Evolutionary conservation across 2,329 filamentous ascomycete genomes (phyloP), one percentile per base, ranked within the genome.

Genomic region (Sporothrix pseudoabietina): DNA sequence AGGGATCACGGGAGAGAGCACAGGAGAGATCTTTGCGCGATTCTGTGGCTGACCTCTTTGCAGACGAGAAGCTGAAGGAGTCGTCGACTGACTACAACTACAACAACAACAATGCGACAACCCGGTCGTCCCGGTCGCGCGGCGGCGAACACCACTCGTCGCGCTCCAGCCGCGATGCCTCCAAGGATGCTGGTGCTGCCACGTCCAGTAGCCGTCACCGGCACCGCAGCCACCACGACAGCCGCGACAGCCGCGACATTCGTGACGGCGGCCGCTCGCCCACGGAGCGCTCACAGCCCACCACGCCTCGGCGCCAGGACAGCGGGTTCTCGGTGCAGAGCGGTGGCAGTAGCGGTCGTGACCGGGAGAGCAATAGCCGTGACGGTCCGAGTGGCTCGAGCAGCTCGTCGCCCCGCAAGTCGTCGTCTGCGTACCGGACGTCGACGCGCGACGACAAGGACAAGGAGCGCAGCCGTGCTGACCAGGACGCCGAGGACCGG

Each of bases 11-110:
- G 44, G 55, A 59, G 55, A 32, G 54, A 72, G 35, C 72, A 73
- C 55, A 52, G 55, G 39, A 66, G 44, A 68, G 55, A 78, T 78
- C 78, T 26, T 80, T 84, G 81, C 79, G 80, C 78, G 80, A 81
- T 80, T 82, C 83, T 80, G 83, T 85, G 85, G 83, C 87, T 88
- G 84, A 88, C 86, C 82, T 85, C 79, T 85, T 83, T 81, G 82
- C 83, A 88, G 86, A 87, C 81, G 85, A 86, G 72, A 79, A 78
- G 76, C 80, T 78, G 78, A 83, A 80, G 79, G 81, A 82, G 75
- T 78, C 77, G 71, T 78, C 78, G 52, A 54, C 52, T 16, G 52
- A 54, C 19, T 54, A 54, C 75, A 14, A 54, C 19, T 54, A 54
- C 75, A 14, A 19, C 52, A 69, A 75, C 22, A 22, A 73, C 32